Percentiles rank a stretch among this genome's conserved stretches.
Conservation (phyloP, 805 yeast species). For the Ascoidea rubescens region DNA sequence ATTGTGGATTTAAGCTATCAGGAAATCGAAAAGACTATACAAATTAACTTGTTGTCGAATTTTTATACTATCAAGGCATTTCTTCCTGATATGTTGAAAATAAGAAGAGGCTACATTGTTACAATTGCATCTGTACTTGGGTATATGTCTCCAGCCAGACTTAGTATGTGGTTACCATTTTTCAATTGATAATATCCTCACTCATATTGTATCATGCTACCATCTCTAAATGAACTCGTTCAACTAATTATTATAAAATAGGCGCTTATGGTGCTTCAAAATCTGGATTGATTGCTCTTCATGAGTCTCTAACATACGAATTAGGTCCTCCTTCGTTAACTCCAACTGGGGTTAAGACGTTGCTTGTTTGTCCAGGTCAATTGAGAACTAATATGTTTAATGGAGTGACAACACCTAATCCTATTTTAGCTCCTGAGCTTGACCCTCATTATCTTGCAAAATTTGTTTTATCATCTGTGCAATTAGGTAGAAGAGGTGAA, state of each 20-base stretch:
- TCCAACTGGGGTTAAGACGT: conserved; percentile 47
- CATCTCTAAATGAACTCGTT: conserved; percentile 1
- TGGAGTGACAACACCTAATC: conserved; percentile 61
- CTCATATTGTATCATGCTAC: conserved; percentile 1
- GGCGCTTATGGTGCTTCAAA: conserved; percentile 85
- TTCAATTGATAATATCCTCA: not conserved
- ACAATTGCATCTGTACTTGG: conserved; percentile 81
- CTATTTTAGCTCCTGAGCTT: conserved; percentile 68
- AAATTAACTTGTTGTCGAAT: conserved; percentile 57
- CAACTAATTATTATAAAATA: conserved; percentile 2
- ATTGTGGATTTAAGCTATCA: conserved; percentile 37
- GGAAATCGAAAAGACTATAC: conserved; percentile 48
- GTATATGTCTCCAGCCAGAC: conserved; percentile 67
- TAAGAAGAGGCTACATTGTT: conserved; percentile 59
- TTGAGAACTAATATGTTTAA: conserved; percentile 61
- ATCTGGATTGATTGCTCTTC: conserved; percentile 73
- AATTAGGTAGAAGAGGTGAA: conserved; percentile 51
- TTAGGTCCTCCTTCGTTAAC: conserved; percentile 34
- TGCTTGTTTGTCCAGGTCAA: conserved; percentile 83
- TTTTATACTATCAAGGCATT: conserved; percentile 58
- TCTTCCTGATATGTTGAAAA: conserved; percentile 54
- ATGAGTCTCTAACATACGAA: conserved; percentile 67
- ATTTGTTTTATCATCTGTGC: conserved; percentile 39
- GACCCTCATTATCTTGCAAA: conserved; percentile 55
- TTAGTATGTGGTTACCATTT: conserved; percentile 17